phyloP scores from a whole-genome alignment of 352 stramenopile genomes.

The Phytophthora pisi region DNA sequence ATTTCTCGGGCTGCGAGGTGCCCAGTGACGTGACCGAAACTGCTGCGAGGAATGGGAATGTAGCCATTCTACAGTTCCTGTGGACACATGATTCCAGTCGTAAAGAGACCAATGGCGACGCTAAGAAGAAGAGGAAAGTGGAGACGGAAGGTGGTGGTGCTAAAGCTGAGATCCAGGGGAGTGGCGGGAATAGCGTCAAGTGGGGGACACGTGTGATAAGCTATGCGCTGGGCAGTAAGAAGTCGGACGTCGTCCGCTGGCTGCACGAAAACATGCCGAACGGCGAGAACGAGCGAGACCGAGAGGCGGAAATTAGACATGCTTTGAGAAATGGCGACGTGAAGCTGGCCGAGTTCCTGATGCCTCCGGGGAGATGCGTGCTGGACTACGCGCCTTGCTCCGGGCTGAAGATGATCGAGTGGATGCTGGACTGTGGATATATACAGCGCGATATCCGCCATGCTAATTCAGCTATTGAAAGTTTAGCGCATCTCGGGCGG shows the following conservation, averaged over 20 bases:
- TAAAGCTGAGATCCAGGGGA: background rate
- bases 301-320: background rate
- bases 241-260: background rate
- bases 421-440: conserved; percentile 17
- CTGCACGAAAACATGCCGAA: conserved; percentile 1
- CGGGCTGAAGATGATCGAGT: background rate
- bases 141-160: background rate
- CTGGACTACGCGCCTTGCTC: conserved; percentile 6
- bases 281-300: background rate
- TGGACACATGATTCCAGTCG: background rate
- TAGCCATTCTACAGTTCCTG: background rate
- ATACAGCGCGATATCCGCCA: conserved; percentile 2
- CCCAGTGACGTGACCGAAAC: background rate
- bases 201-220: background rate
- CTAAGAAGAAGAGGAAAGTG: conserved; percentile 10
- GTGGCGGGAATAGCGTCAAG: background rate
- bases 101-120: background rate
- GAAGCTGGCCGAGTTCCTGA: background rate
- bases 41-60: background rate
- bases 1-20: background rate
- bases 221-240: background rate
- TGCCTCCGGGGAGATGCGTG: conserved; percentile 12
- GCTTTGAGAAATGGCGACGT: background rate
- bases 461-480: background rate
- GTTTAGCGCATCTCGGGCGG: background rate